Conservation (phyloP, 345 rosid genomes). For the Aegle marmelos region DNA sequence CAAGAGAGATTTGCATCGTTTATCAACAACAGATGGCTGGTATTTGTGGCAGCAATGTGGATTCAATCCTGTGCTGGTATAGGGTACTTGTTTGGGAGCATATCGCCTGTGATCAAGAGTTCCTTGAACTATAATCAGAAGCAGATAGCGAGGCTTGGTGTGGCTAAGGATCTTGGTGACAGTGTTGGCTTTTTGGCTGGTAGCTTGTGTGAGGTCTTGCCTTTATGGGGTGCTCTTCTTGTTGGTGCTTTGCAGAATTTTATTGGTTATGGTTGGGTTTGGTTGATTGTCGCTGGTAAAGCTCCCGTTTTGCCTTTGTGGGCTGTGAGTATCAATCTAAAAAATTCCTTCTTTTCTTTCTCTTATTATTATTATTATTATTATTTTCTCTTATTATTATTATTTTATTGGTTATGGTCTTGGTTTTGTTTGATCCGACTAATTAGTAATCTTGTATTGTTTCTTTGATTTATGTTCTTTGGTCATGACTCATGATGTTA, state of each 20-base stretch:
- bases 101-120: slow-evolving; percentile 93
- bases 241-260: slow-evolving; percentile 91
- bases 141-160: slow-evolving; percentile 81
- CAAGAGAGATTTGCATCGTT: slow-evolving; percentile 50
- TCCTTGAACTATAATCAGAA: slow-evolving; percentile 80
- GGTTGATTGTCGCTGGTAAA: slow-evolving; percentile 80
- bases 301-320: slow-evolving; percentile 80
- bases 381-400: too few relatives aligned
- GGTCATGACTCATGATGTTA: background rate
- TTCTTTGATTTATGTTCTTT: background rate
- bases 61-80: slow-evolving; percentile 93
- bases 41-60: slow-evolving; percentile 99
- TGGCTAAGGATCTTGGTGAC: slow-evolving; percentile 97
- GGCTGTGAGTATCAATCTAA: slow-evolving; percentile 67
- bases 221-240: slow-evolving; percentile 90
- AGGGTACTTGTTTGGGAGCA: slow-evolving; percentile 92
- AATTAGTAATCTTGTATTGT: background rate
- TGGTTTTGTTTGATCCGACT: slow-evolving; percentile 2
- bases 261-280: slow-evolving; percentile 93
- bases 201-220: slow-evolving; percentile 74
- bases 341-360: background rate
- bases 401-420: too few relatives aligned
- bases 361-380: too few relatives aligned
- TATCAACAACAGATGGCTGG: slow-evolving; percentile 86
- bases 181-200: slow-evolving; percentile 98